Conservation (phyloP, 2,329 filamentous ascomycete genomes). For the Ophiosphaerella korrae region DNA sequence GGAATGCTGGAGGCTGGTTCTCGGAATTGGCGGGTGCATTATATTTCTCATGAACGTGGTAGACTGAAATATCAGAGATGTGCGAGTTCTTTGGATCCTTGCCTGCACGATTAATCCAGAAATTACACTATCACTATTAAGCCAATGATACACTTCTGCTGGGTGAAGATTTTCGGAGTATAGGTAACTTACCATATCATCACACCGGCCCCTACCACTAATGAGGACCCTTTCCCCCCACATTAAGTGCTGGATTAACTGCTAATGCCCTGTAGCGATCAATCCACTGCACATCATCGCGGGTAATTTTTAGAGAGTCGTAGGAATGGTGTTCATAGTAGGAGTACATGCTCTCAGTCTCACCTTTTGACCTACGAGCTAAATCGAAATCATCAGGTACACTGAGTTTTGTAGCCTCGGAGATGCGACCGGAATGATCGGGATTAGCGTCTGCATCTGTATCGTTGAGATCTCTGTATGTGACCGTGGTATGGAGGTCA, state of each 20-base stretch:
- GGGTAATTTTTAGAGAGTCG: conserved; percentile 14
- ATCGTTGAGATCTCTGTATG: not conserved
- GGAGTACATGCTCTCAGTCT: conserved; percentile 1
- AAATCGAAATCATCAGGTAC: not conserved
- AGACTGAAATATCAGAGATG: conserved; percentile 3
- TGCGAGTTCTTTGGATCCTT: conserved; percentile 16
- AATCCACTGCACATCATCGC: conserved; percentile 18
- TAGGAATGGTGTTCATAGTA: conserved; percentile 14
- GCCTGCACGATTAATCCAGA: conserved; percentile 2
- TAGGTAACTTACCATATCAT: conserved; percentile 8
- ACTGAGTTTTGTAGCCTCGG: conserved; percentile 7
- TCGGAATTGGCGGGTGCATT: not conserved
- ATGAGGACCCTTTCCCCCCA: conserved; percentile 18
- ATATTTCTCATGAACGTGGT: conserved; percentile 1
- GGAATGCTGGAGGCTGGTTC: conserved; percentile 8
- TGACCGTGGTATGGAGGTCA: not conserved
- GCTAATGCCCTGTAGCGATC: conserved; percentile 15
- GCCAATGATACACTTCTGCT: not conserved
- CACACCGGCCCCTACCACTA: conserved; percentile 15
- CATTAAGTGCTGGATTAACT: conserved; percentile 13
- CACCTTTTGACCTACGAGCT: not conserved
- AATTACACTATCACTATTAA: not conserved
- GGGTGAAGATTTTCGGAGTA: no score
- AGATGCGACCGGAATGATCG: conserved; percentile 2
- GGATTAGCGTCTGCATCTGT: not conserved